Evolutionary conservation across 2,329 filamentous ascomycete genomes (phyloP).

Genomic region (Phyllosticta citriasiana): DNA sequence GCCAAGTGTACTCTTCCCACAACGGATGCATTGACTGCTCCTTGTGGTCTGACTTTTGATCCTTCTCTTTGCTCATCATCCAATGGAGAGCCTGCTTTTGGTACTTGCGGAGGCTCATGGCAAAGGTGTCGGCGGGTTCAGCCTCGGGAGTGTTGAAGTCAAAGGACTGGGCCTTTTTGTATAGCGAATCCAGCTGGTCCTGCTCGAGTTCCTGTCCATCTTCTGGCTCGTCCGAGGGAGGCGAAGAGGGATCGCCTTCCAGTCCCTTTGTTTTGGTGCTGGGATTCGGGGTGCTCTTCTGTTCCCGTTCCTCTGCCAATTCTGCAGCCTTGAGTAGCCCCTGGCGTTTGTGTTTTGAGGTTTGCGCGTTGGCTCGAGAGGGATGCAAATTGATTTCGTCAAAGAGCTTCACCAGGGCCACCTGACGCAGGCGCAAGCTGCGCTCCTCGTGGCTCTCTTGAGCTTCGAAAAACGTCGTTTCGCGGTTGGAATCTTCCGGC

Average conservation of each 20-base stretch:
- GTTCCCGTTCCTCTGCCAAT: conserved; percentile 61
- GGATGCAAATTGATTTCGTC: conserved; percentile 80
- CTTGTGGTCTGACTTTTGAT: conserved; percentile 55
- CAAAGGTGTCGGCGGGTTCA: conserved; percentile 72
- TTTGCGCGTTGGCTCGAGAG: conserved; percentile 60
- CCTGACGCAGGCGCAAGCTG: conserved; percentile 70
- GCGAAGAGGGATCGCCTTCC: conserved; percentile 15
- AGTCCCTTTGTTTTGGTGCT: conserved; percentile 26
- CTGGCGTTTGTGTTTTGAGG: conserved; percentile 70
- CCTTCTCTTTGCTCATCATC: conserved; percentile 91
- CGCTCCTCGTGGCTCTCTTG: conserved; percentile 81
- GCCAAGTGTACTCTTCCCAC: conserved; percentile 95
- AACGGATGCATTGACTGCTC: conserved; percentile 87
- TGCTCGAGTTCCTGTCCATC: conserved; percentile 89
- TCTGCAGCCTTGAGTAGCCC: conserved; percentile 81
- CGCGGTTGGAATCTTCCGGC: conserved; percentile 58
- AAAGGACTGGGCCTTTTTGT: conserved; percentile 93
- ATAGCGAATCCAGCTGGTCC: conserved; percentile 86
- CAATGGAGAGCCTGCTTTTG: conserved; percentile 92
- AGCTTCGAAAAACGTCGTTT: conserved; percentile 67
- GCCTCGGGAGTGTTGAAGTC: conserved; percentile 87
- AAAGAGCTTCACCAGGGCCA: conserved; percentile 79
- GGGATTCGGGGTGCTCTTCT: conserved; percentile 14
- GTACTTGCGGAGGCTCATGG: conserved; percentile 76
- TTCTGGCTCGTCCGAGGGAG: conserved; percentile 56